Conservation (phyloP, 345 rosid genomes). For the Lagerstroemia speciosa region DNA sequence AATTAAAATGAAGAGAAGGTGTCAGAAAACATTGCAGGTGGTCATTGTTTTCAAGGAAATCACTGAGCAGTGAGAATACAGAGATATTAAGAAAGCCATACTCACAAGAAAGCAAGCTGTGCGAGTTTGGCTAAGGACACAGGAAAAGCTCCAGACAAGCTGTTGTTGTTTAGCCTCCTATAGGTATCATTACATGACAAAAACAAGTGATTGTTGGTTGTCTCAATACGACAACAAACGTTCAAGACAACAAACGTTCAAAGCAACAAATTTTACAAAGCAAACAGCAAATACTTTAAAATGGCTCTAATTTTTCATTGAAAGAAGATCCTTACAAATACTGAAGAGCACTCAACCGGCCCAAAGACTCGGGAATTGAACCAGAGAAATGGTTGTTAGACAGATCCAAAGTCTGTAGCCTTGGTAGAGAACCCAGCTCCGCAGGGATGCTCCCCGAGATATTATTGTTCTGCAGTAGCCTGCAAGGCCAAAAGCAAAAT, state of each 20-base stretch:
- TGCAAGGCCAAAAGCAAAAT: slow-evolving; percentile 18
- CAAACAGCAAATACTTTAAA: neutral
- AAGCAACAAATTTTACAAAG: neutral
- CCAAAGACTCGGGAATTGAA: slow-evolving; percentile 46
- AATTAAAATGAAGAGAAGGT: slow-evolving; percentile 9
- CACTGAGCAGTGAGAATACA: slow-evolving; percentile 3
- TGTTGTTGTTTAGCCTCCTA: slow-evolving; percentile 94
- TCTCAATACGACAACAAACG: neutral
- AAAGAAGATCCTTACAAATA: slow-evolving; percentile 53
- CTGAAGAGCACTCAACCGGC: slow-evolving; percentile 43
- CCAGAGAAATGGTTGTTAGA: slow-evolving; percentile 70
- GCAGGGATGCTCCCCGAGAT: slow-evolving; percentile 74
- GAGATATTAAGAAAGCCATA: slow-evolving; percentile 17
- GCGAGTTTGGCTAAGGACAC: slow-evolving; percentile 59
- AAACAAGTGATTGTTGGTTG: neutral
- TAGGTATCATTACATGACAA: slow-evolving; percentile 32
- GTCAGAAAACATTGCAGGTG: slow-evolving; percentile 4
- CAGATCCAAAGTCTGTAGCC: slow-evolving; percentile 74
- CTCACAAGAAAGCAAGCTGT: slow-evolving; percentile 83
- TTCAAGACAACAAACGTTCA: neutral
- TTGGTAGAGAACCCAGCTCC: slow-evolving; percentile 55
- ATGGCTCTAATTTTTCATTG: neutral
- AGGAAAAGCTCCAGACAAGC: slow-evolving; percentile 78
- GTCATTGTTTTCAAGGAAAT: slow-evolving; percentile 17
- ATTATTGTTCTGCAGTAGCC: slow-evolving; percentile 87